Percentiles rank a stretch among this genome's conserved stretches.
Conservation (phyloP, 257 asterid genomes). For the Nicotiana sylvestris region DNA sequence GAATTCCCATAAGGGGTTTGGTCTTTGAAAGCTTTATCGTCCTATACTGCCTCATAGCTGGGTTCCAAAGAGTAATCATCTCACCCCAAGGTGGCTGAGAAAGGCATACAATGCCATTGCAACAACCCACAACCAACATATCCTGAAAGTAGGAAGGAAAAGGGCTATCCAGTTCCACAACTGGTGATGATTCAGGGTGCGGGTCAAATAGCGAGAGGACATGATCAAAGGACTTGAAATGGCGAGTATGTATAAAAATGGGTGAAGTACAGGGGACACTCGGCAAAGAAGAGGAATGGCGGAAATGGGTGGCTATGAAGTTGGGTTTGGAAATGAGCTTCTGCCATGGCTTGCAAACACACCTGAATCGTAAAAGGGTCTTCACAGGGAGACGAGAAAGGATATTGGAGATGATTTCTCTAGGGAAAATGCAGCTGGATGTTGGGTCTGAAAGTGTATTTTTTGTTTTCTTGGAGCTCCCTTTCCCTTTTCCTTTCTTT, state of each 20-base stretch:
- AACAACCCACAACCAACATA: not conserved
- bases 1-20: not conserved
- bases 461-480: not conserved
- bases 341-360: not conserved
- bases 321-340: not conserved
- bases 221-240: not conserved
- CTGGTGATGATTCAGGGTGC: not conserved
- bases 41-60: not conserved
- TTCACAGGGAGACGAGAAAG: not conserved
- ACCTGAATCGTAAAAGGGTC: not conserved
- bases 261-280: not conserved
- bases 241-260: not conserved
- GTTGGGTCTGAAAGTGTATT: not conserved
- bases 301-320: not conserved
- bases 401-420: not conserved
- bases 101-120: not conserved
- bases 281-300: not conserved
- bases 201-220: not conserved
- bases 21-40: not conserved
- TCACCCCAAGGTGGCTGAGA: conserved; percentile 9
- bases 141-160: not conserved
- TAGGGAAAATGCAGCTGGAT: not conserved
- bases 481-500: not conserved
- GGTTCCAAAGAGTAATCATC: not conserved
- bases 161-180: not conserved